phyloP scores from a whole-genome alignment of 75 land plant species.

The Pinus albicaulis region DNA sequence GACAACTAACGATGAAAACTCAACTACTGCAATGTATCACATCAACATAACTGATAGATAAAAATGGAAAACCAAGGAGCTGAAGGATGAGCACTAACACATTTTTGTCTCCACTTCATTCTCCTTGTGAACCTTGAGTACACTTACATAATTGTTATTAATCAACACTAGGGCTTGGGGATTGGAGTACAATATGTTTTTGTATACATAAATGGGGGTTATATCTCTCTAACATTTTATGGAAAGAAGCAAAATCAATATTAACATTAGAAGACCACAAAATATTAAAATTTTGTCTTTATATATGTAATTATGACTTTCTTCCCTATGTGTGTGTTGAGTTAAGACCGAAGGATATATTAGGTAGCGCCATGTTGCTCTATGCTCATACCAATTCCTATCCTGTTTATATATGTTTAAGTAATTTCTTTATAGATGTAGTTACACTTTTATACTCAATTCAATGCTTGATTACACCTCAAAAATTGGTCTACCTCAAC shows the following conservation, averaged over 20 bases:
- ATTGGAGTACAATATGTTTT: neutral
- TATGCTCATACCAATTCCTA: too few species aligned
- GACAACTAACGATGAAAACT: neutral
- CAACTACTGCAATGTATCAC: neutral
- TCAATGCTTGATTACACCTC: too few species aligned
- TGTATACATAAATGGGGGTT: neutral
- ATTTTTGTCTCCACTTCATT: conserved; percentile 63
- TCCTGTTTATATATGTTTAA: too few species aligned
- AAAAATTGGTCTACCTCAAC: too few species aligned
- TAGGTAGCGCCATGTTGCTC: too few species aligned
- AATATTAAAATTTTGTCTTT: too few species aligned
- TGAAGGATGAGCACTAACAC: conserved; percentile 65
- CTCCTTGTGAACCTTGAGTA: conserved; percentile 14
- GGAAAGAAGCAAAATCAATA: neutral
- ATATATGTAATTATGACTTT: too few species aligned
- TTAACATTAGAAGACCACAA: too few species aligned
- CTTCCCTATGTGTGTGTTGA: too few species aligned
- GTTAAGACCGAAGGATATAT: too few species aligned
- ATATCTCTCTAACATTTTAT: neutral
- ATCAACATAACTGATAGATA: neutral
- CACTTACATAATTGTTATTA: neutral
- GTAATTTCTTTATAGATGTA: too few species aligned
- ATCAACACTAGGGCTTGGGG: conserved; percentile 4
- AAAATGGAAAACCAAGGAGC: conserved; percentile 23
- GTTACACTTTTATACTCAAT: too few species aligned